These are phyloP conservation scores for Trifolium dubium DNA, from an alignment of 306 rosid species.

Conservation along the genomic window DNA sequence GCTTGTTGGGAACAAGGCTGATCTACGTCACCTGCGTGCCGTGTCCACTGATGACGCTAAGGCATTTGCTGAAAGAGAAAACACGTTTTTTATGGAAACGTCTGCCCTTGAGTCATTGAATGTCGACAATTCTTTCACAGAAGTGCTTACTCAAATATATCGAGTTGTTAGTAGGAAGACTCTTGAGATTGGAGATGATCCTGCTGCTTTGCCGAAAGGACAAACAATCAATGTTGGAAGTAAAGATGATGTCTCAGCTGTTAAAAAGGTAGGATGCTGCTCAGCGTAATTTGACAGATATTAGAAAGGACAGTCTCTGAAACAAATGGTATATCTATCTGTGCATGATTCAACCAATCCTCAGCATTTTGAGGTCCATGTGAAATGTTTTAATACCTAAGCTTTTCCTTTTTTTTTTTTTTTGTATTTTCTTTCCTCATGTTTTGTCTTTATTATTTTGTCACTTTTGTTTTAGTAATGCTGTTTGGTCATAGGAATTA, in stretches of 20 bases:
- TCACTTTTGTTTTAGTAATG: slow-evolving; percentile 4
- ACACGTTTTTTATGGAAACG: slow-evolving; percentile 79
- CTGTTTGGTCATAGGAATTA: slow-evolving; percentile 47
- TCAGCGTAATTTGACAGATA: slow-evolving; percentile 55
- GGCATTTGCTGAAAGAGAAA: slow-evolving; percentile 72
- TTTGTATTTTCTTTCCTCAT: slow-evolving; percentile 32
- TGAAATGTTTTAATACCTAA: slow-evolving; percentile 37
- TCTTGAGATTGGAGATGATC: slow-evolving; percentile 81
- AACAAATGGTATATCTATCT: slow-evolving; percentile 4
- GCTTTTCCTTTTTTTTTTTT: not conserved
- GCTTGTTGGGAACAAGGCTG: slow-evolving; percentile 91
- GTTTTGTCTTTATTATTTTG: slow-evolving; percentile 31
- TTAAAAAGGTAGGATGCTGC: slow-evolving; percentile 74
- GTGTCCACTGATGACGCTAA: slow-evolving; percentile 67
- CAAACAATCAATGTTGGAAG: slow-evolving; percentile 72
- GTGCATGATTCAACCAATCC: slow-evolving; percentile 33
- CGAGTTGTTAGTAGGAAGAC: slow-evolving; percentile 75
- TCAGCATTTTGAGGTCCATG: slow-evolving; percentile 36
- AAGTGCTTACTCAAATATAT: slow-evolving; percentile 77
- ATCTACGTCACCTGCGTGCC: slow-evolving; percentile 75
- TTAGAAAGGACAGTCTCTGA: slow-evolving; percentile 21
- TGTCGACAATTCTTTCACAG: slow-evolving; percentile 80
- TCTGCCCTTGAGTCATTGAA: slow-evolving; percentile 82
- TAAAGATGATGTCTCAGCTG: slow-evolving; percentile 79
- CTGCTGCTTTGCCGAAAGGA: slow-evolving; percentile 79